Conservation (phyloP, 1,284 basidiomycete genomes). For the Rhodotorula sp. region DNA sequence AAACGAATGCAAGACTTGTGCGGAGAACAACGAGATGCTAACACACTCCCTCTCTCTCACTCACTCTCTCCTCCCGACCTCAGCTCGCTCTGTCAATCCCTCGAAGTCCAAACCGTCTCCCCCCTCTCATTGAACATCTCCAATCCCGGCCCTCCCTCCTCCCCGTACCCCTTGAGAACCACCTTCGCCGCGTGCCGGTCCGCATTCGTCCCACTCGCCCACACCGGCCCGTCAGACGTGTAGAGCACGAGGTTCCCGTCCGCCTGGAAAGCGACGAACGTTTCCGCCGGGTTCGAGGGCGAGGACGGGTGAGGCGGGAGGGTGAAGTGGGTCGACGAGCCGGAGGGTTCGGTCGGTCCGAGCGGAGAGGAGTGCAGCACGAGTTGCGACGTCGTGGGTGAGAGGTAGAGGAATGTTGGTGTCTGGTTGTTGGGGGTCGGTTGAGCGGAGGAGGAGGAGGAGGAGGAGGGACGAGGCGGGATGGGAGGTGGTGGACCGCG, state of each 20-base stretch:
- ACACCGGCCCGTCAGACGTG: constrained; percentile 23
- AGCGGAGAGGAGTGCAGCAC: constrained; percentile 40
- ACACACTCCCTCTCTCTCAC: too few relatives aligned
- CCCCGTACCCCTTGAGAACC: constrained; percentile 21
- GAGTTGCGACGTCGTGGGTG: constrained; percentile 40
- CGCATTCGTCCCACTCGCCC: constrained; percentile 41
- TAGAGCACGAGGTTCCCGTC: constrained; percentile 44
- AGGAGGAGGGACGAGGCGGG: constrained; percentile 21
- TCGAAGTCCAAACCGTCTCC: background rate
- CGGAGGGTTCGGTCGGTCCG: constrained; percentile 28
- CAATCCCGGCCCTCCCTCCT: constrained; percentile 28
- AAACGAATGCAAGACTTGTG: too few relatives aligned
- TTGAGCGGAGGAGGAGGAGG: background rate
- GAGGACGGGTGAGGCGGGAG: constrained; percentile 12
- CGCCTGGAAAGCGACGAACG: constrained; percentile 32
- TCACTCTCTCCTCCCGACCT: too few relatives aligned
- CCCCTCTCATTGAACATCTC: constrained; percentile 24
- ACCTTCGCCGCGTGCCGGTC: constrained; percentile 12
- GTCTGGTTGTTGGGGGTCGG: background rate
- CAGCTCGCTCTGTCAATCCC: background rate
- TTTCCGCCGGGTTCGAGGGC: background rate
- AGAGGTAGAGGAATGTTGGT: constrained; percentile 39
- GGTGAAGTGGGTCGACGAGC: constrained; percentile 34
- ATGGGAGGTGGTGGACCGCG: constrained; percentile 21
- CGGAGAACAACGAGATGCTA: too few relatives aligned